phyloP scores from a whole-genome alignment of 768 basidiomycete genomes.

The Russula brevipes region DNA sequence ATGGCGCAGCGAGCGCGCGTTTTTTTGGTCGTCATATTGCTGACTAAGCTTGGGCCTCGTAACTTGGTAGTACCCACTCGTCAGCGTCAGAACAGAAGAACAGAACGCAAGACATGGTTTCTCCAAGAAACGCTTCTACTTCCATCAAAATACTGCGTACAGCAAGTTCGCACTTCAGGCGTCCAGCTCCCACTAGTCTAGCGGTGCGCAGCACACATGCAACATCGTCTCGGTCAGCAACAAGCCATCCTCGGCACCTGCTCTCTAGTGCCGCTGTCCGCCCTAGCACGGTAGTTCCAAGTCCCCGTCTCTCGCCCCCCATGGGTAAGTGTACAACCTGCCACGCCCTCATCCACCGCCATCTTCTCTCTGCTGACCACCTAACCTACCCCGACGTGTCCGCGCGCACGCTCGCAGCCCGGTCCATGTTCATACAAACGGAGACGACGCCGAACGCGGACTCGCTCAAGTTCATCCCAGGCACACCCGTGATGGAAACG shows the following conservation, averaged over 20 bases:
- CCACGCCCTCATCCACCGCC: neutral
- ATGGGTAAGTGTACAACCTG: slow-evolving; percentile 33
- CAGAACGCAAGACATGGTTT: slow-evolving; percentile 1
- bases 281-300: neutral
- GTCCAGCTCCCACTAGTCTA: neutral
- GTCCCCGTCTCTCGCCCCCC: slow-evolving; percentile 24
- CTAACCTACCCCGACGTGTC: too few species aligned
- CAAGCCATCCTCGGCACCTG: neutral
- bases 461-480: slow-evolving; percentile 97
- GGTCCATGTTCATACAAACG: slow-evolving; percentile 98
- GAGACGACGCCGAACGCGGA: slow-evolving; percentile 97
- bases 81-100: neutral
- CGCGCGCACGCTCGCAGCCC: slow-evolving; percentile 38
- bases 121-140: neutral
- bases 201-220: slow-evolving; percentile 7
- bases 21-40: neutral
- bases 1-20: too few species aligned
- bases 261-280: slow-evolving; percentile 15
- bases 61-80: neutral
- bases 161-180: neutral
- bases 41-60: slow-evolving; percentile 7
- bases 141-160: slow-evolving; percentile 2
- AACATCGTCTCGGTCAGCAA: slow-evolving; percentile 1
- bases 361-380: neutral
- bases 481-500: slow-evolving; percentile 77